These are phyloP conservation scores for Fusarium aywerte DNA, from an alignment of 2,329 filamentous ascomycete genomes.

Conservation along the genomic window DNA sequence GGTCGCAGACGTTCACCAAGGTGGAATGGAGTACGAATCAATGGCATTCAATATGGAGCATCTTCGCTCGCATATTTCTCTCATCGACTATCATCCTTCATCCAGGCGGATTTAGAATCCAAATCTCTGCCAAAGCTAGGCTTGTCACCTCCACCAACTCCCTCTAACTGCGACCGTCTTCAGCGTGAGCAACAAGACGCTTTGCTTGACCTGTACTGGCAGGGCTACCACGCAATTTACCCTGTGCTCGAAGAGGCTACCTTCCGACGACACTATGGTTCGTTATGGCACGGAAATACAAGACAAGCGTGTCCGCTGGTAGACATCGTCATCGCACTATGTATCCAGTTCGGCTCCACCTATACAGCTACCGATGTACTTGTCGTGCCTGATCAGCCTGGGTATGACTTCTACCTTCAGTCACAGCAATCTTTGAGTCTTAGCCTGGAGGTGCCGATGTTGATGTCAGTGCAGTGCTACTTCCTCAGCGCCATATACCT, in stretches of 20 bases:
- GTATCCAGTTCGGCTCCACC: slow-evolving; percentile 59
- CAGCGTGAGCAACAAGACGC: slow-evolving; percentile 58
- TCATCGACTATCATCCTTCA: slow-evolving; percentile 37
- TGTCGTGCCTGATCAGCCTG: slow-evolving; percentile 55
- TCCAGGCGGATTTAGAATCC: slow-evolving; percentile 8
- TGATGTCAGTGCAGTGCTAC: slow-evolving; percentile 60
- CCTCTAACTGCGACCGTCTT: slow-evolving; percentile 35
- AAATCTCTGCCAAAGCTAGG: background rate
- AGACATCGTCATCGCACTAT: slow-evolving; percentile 63
- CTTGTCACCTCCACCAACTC: background rate
- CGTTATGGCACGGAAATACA: slow-evolving; percentile 32
- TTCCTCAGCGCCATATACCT: slow-evolving; percentile 59
- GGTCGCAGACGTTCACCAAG: background rate
- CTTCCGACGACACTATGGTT: slow-evolving; percentile 42
- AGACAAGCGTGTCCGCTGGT: slow-evolving; percentile 61
- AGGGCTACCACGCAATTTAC: slow-evolving; percentile 55
- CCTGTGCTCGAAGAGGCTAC: slow-evolving; percentile 49
- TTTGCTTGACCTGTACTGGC: slow-evolving; percentile 60
- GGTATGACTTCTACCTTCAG: slow-evolving; percentile 56
- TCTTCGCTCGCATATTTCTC: slow-evolving; percentile 41
- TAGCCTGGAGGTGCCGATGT: slow-evolving; percentile 57
- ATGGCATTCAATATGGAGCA: slow-evolving; percentile 35
- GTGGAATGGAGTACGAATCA: slow-evolving; percentile 20
- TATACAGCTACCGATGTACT: slow-evolving; percentile 33
- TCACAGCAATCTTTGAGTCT: slow-evolving; percentile 55